Base-by-base conservation (phyloP, 225 moss, liverwort and hornwort genomes). In the Polytrichum formosum region DNA sequence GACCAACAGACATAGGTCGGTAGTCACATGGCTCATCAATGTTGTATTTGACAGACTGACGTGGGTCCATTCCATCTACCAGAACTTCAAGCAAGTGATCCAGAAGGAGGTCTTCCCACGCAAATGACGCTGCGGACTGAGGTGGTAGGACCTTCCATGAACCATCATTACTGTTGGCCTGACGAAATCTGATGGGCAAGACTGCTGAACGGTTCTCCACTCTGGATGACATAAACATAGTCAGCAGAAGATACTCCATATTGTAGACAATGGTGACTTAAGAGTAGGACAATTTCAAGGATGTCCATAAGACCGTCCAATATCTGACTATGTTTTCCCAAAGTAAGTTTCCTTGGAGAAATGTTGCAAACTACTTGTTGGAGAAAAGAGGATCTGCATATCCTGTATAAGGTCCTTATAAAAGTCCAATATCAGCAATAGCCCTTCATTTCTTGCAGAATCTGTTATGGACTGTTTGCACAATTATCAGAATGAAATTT, bases 161-260 rank as follows among this genome's bases (percentile, higher is more conserved):
- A 78, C 86, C 89, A 26, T 73, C 66, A 31, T 60, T 54, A 29
- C 86, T 79, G 67, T 86, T 94, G 53, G 79, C 89, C 83, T 97
- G 96, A 63, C 96, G 96, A 60, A 85, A 92, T 60, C 82, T 89
- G 68, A 97, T 78, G 16, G 96, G 85, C 66, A 85, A 73, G 69
- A 83, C 80, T 65, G 87, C 80, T 67, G 92, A 94, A 63, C 92
- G 90, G 85, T 97, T 97, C 83, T 97, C 96, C 76, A 97, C 59
- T 70, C 96, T 93, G 81, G 63, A 70, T 1, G 56, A 23, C 23
- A 59, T 4, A 74, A 46, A 46, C 68, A 65, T 4, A 22, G 55
- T 75, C 55, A 78, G 46, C 46, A 64, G 28, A 59, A 59, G 9
- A 6, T 2, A 60, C 19, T 28, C 0, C 5, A 64, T 9, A 4